Evolutionary conservation across 2,329 filamentous ascomycete genomes (phyloP), one percentile per base, ranked within the genome.

Genomic region (Fusarium mundagurra): DNA sequence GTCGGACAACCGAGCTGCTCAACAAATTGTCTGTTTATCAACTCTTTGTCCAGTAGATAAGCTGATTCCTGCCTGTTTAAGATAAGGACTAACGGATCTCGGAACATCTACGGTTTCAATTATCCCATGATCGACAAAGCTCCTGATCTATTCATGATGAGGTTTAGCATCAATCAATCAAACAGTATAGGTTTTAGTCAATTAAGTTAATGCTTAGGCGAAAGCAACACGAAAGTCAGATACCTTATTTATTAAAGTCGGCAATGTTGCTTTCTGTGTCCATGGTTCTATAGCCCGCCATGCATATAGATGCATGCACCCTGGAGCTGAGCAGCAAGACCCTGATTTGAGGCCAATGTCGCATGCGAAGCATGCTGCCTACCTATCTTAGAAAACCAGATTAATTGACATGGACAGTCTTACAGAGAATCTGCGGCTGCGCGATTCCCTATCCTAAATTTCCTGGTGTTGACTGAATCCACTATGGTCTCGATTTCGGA

Each of bases 41-140:
- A 55, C 54, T 44, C 36, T 48, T 48, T 65, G 34, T 66, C 53
- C 39, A 38, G 38, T 47, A 51, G 53, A 71, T 70, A 71, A 67
- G 60, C 41, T 36, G 59, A 34, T 65, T 12, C 41, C 36, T 53
- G 16, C 50, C 34, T 59, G 31, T 53, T 69, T 29, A 11, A 70
- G 67, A 71, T 59, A 61, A 51, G 36, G 39, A 61, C 33, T 45
- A 47, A 48, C 55, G 48, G 44, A 65, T 64, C 68, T 66, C 64
- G 64, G 68, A 45, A 61, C 64, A 50, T 59, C 41, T 61, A 27
- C 55, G n/a, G 67, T 66, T 59, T 67, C 61, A 65, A 65, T 12
- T 31, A 6, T 47, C 18, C 41, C 57, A 34, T 48, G 57, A 20
- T 41, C 55, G 44, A 64, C 67, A 33, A 57, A 69, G 57, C 57